phyloP scores from a whole-genome alignment of 352 stramenopile genomes.

The Elongisporangium undulatum region DNA sequence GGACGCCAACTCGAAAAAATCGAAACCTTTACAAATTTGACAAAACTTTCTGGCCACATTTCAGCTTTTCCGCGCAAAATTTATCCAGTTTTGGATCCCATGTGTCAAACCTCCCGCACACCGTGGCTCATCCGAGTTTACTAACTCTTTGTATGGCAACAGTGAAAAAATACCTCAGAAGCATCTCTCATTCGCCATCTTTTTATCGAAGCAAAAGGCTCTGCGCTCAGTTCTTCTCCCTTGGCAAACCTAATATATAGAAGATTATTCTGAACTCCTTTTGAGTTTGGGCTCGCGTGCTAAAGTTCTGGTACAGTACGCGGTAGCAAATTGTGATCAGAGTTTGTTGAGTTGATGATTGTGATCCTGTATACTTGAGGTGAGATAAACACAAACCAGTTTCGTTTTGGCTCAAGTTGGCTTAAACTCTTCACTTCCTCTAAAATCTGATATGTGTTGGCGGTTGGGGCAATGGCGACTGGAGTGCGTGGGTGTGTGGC shows the following conservation, averaged over 20 bases:
- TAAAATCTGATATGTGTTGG: neutral
- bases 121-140: too few species aligned
- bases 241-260: neutral
- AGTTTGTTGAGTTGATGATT: neutral
- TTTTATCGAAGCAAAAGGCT: neutral
- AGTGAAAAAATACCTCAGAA: neutral
- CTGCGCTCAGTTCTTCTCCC: neutral
- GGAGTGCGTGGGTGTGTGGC: neutral
- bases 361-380: neutral
- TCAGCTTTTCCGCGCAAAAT: neutral
- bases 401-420: too few species aligned
- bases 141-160: neutral
- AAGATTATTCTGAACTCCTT: neutral
- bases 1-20: neutral
- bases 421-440: neutral
- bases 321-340: neutral
- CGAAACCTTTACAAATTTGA: neutral
- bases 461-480: neutral
- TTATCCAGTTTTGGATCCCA: neutral
- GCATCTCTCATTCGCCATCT: neutral
- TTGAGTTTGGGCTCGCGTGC: neutral
- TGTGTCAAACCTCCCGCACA: neutral
- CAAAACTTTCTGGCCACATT: neutral
- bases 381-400: neutral
- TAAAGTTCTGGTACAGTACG: neutral